Percentiles rank a stretch among this genome's conserved stretches.
These are phyloP conservation scores for Neurospora discreta DNA, from an alignment of 495 filamentous ascomycete species.

Conservation along the genomic window DNA sequence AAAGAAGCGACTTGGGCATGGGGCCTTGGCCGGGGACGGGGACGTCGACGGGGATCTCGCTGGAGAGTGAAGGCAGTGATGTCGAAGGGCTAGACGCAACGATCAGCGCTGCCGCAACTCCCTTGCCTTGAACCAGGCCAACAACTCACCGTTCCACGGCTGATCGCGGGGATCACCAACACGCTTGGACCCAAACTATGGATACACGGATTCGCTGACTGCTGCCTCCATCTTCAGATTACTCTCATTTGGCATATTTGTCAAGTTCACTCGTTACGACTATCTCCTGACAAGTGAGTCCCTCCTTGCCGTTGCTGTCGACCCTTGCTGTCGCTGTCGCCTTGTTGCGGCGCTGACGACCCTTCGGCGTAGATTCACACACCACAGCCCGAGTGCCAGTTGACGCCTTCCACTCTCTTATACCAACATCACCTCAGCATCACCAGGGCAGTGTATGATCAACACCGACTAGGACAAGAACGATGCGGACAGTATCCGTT, in stretches of 20 bases:
- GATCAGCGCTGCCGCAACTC: neutral
- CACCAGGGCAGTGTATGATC: conserved; percentile 2
- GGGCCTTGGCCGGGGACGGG: neutral
- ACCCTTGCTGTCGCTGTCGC: neutral
- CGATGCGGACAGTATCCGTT: conserved; percentile 38
- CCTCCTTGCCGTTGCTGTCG: conserved; percentile 8
- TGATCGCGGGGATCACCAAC: conserved; percentile 28
- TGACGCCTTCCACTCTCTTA: conserved; percentile 8
- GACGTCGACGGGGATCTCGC: neutral
- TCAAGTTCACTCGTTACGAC: conserved; percentile 55
- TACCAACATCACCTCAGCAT: conserved; percentile 9
- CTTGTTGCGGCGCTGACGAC: conserved; percentile 13
- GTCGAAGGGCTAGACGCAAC: neutral
- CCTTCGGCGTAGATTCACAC: conserved; percentile 18
- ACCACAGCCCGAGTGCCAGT: neutral
- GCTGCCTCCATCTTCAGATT: conserved; percentile 22
- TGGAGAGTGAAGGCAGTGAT: neutral
- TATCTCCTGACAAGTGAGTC: conserved; percentile 41
- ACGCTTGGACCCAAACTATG: conserved; percentile 5
- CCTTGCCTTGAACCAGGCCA: neutral
- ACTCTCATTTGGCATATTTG: conserved; percentile 48
- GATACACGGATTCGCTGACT: conserved; percentile 14
- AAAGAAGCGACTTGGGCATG: neutral
- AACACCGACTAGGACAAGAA: conserved; percentile 13
- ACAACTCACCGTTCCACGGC: conserved; percentile 2